Conservation (phyloP, 1,139 yeast species). For the Sugiyamaella japonica region DNA sequence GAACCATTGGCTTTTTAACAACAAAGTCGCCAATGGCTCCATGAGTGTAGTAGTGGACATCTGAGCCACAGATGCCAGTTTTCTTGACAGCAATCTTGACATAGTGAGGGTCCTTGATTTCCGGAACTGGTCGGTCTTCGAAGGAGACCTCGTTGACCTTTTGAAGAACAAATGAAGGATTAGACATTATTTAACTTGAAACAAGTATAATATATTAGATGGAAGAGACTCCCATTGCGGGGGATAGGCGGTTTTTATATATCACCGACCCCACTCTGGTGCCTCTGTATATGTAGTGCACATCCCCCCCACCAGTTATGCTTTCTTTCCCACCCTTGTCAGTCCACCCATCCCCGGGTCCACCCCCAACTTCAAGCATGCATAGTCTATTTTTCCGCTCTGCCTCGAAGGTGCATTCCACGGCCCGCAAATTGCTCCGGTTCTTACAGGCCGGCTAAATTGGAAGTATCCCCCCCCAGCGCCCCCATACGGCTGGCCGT, state of each 20-base stretch:
- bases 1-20: constrained; percentile 38
- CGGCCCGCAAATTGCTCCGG: constrained; percentile 1
- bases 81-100: constrained; percentile 73
- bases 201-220: not conserved
- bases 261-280: not conserved
- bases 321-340: not conserved
- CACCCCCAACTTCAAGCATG: not conserved
- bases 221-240: constrained; percentile 2
- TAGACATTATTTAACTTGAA: constrained; percentile 29
- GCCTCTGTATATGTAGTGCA: too few relatives aligned
- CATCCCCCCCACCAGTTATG: not conserved
- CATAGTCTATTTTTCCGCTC: constrained; percentile 10
- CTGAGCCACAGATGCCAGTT: constrained; percentile 90
- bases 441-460: constrained; percentile 7
- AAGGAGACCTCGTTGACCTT: constrained; percentile 62
- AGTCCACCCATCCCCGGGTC: not conserved
- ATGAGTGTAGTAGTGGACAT: constrained; percentile 77
- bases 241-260: constrained; percentile 10
- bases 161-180: constrained; percentile 71
- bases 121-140: constrained; percentile 67
- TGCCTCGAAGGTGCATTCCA: constrained; percentile 10
- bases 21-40: constrained; percentile 66
- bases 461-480: not conserved
- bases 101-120: constrained; percentile 58
- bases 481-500: not conserved